Evolutionary conservation across 495 filamentous ascomycete genomes (phyloP), one percentile per base, ranked within the genome.

Genomic region (Xylaria cubensis): DNA sequence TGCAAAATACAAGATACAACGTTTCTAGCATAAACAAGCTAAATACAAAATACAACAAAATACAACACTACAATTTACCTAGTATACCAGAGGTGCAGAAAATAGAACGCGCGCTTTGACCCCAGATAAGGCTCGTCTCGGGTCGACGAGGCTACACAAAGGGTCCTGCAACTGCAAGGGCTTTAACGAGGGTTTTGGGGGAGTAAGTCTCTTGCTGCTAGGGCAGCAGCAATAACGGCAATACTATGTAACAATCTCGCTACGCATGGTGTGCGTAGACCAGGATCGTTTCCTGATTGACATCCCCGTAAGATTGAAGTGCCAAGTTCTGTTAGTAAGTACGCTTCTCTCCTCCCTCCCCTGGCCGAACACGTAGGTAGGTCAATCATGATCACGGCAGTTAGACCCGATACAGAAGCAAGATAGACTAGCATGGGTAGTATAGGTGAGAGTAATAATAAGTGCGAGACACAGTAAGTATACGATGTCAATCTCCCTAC

Each of bases 161-260:
- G 32, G 56, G 56, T 59, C 56, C 56, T 59, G 56, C 56, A 34
- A 59, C 26, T 59, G 56, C 56, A 59, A 59, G 56, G 56, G 32
- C 56, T 59, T 36, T n/a, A 36, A 36, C 56, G 17, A 59, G 34
- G 13, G 26, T 6, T 5, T 58, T 5, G 1, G 26, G 26, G 26
- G 26, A 4, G 10, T n/a, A n/a, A 39, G 36, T 32, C 24, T 13
- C 10, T 5, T n/a, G 4, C 13, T 61, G 19, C 10, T 12, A 61
- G 58, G 4, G n/a, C n/a, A 61, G 17, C n/a, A 61, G 10, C 19
- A 21, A 61, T 8, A 61, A 12, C 56, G 6, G 24, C 21, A 26
- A 29, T 12, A 56, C 26, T 1, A 29, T 32, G 13, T 24, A 10
- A 61, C 58, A 5, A 17, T n/a, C 24, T 29, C 24, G 13, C 17